Conservation (phyloP, 345 rosid genomes). For the Citrus inodora region DNA sequence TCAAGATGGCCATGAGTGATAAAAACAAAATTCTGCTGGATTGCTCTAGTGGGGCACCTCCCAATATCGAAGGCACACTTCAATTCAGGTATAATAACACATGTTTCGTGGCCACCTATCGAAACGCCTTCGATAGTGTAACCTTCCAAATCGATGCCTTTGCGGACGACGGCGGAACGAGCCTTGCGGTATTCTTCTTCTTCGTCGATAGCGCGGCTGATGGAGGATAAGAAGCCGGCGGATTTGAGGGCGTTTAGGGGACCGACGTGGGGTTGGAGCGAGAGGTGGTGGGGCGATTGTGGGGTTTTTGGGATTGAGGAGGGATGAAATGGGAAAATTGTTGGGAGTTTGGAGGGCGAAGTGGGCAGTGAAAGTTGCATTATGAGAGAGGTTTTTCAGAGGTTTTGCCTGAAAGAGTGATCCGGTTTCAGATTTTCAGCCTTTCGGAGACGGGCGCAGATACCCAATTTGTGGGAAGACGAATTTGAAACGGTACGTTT, state of each 20-base stretch:
- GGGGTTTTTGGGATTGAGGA: constrained; percentile 13
- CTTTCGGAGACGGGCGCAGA: too few relatives aligned
- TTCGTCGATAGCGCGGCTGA: constrained; percentile 73
- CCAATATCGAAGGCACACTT: constrained; percentile 96
- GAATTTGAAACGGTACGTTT: neutral
- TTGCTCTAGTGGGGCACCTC: constrained; percentile 78
- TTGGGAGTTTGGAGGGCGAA: constrained; percentile 34
- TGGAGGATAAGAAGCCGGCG: constrained; percentile 55
- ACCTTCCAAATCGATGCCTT: constrained; percentile 73
- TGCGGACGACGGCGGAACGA: constrained; percentile 72
- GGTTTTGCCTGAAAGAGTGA: neutral
- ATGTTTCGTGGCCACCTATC: constrained; percentile 86
- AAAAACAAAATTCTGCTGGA: constrained; percentile 89
- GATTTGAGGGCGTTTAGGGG: constrained; percentile 33
- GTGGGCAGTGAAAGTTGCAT: constrained; percentile 44
- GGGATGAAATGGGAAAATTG: constrained; percentile 35
- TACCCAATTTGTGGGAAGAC: neutral
- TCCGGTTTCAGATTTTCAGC: neutral
- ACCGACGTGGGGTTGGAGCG: constrained; percentile 29
- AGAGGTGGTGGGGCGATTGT: constrained; percentile 8
- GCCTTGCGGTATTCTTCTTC: constrained; percentile 90
- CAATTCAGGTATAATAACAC: constrained; percentile 79
- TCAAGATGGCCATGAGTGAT: constrained; percentile 95
- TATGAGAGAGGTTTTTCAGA: constrained; percentile 5
- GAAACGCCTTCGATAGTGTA: constrained; percentile 78